Evolutionary conservation across 2,329 filamentous ascomycete genomes (phyloP), one percentile per base, ranked within the genome.

Genomic region (Talaromyces sp.): DNA sequence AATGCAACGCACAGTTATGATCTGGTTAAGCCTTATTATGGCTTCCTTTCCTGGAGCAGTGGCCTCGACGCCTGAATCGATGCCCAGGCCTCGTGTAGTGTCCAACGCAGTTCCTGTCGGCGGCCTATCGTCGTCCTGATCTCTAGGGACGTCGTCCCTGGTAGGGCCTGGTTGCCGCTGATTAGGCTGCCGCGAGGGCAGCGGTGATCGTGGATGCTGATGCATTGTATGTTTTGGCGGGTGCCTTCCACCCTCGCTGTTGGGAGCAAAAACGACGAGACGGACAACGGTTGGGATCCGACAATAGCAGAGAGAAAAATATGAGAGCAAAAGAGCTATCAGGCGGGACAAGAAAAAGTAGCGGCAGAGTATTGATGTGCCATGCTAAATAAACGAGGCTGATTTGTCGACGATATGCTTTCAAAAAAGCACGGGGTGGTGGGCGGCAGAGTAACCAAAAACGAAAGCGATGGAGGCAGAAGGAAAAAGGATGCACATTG

Each of bases 11-110:
- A 96, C 92, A 84, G 95, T 91, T 69, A 97, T 88, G 71, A 98
- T 95, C 78, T 96, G 92, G 75, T 96, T 95, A 68, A 97, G 82
- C 80, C 95, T 95, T 77, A 84, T 86, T 73, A 89, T 78, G 5
- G 87, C 85, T 67, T 93, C 90, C 68, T 82, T 84, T 59, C 84
- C 85, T 54, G 85, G 84, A 51, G 79, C 72, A 52, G 75, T 71
- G 60, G 75, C 75, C 54, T 76, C 78, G 32, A 79, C 76, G 59
- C 77, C 78, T 32, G 82, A 76, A 59, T 80, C 80, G 62, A 81
- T 82, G 27, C 80, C 81, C 53, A 80, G 75, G 11, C 79, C 81
- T 70, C 78, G 78, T 66, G 81, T 80, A 56, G 74, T 76, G 68
- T 81, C 80, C 47, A 76, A 77, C 62, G 81, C 75, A 63, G 84